Evolutionary conservation across 805 yeast genomes (phyloP), one percentile per base, ranked within the genome.

Genomic region (Helenozyma rhizophorensis): DNA sequence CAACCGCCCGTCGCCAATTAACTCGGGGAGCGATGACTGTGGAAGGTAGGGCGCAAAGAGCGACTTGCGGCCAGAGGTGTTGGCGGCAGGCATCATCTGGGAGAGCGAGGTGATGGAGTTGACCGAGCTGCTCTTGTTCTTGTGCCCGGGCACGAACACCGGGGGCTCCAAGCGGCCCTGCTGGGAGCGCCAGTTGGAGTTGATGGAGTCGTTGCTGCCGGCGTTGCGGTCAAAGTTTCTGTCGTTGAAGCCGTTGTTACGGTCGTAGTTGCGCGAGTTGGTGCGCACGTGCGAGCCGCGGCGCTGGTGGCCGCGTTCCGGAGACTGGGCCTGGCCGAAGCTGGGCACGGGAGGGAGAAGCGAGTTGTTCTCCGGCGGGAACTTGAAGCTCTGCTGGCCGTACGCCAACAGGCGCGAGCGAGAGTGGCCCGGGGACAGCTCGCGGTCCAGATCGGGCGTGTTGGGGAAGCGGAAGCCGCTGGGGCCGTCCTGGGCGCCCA

Each of bases 21-120:
- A 68, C 16, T 81, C 94, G 2, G 97, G 97, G 29, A 93, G 76
- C 3, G 94, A 79, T 3, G 88, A 82, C 54, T 93, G 98, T 4
- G 97, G 96, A 32, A 93, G 71, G 54, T 93, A 93, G 5, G 98
- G 98, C 11, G 97, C 95, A 65, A 93, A 93, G 32, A 93, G 70
- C 0, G 96, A 84, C 48, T 83, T 84, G 47, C 93, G 65, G 28
- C 70, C 72, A 35, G 62, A 63, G 25, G 68, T 65, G 39, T 62
- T 66, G 27, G 38, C 43, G 26, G 40, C 44, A 46, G 68, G 68
- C 45, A 56, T 34, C 37, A 67, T 63, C 33, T 54, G 65, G 3
- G 64, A 51, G 40, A 67, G 49, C 1, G 71, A 65, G 22, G 81
- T 76, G 14, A 78, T 63, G 0, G 83, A 81, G 9, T 68, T 81